Base-by-base conservation (phyloP, 495 filamentous ascomycete genomes). In the Penicillium coprophilum region DNA sequence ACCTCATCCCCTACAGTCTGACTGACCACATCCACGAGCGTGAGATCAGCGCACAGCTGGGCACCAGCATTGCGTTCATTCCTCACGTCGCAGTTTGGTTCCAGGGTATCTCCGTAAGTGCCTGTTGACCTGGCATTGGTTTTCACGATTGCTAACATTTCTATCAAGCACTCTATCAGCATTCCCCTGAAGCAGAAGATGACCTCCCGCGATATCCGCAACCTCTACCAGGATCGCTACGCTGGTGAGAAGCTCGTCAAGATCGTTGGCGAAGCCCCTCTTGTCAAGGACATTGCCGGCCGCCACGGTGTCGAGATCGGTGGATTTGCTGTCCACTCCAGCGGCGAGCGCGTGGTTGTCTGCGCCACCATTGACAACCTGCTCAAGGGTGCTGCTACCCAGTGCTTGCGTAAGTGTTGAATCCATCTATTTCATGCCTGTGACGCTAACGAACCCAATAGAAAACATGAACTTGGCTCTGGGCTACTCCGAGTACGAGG, bases 281-380 rank as follows among this genome's bases (percentile, higher is more conserved):
- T 84, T 3, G 94, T 98, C 44, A 96, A 94, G 75, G 76, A 84
- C 69, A 97, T 98, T 64, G 84, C 86, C 56, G 90, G 89, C 36
- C 93, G 87, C 74, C 94, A 98, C 66, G 92, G 92, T 9, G 85
- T 96, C 19, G 91, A 97, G 77, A 90, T 98, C 72, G 94, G 94
- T 56, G 92, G 92, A 23, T 97, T 97, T 64, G 91, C 87, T 40
- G 92, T 97, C 40, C 89, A 96, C 76, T 89, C 84, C 55, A 81
- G 81, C 24, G 93, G 93, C 45, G 92, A 90, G 79, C 81, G 94
- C 32, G 94, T 93, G 0, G 94, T 98, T 48, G 85, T 98, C 48
- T 96, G 92, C 69, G 92, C 88, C 20, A 96, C 93, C n/a, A 97
- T 98, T 62, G 94, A 98, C 71, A 97, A 98, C 75, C 77, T 97